Evolutionary conservation across 2,329 filamentous ascomycete genomes (phyloP), one percentile per base, ranked within the genome.

Genomic region (Sporothrix protearum): DNA sequence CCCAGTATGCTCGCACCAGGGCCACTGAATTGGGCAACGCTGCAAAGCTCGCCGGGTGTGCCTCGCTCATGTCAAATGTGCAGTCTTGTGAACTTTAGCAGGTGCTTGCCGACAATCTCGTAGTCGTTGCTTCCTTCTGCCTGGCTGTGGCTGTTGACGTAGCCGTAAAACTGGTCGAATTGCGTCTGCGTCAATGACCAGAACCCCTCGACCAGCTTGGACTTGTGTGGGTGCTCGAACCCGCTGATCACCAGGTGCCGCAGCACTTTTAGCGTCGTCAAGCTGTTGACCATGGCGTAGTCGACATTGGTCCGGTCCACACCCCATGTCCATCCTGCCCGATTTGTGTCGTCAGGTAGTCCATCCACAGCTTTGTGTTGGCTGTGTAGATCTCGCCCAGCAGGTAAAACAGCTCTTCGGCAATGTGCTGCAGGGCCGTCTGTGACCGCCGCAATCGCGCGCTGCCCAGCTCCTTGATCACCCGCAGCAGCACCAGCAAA

Each of bases 71-170:
- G 71, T 93, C 90, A 51, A 51, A 96, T 85, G 78, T 98, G 96
- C 2, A 99, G 83, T 80, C 98, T 99, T 3, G 94, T 90, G 67
- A 98, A 90, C 78, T 98, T 94, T 55, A 97, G 82, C 1, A 97
- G 84, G 78, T 97, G 94, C 78, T 94, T 96, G 75, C 92, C 92
- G n/a, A 97, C 83, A 30, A 91, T 51, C 9, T 49, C 36, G 57
- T 45, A 33, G 47, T 42, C 55, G 10, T n/a, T 45, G 28, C 9
- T 39, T 39, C 10, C 49, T 4, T 51, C 19, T 33, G 16, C 55
- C 22, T 47, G 33, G 33, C 55, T 85, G 55, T 85, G 83, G 74
- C 85, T 85, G 75, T 85, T 85, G 68, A 91, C 83, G 72, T 91
- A 87, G 30, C 82, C 82, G 47, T 96, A 86, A 73, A 97, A 90